Evolutionary conservation across 129 eudicot genomes (phyloP), one percentile per base, ranked within the genome.

Genomic region (Arctium lappa): DNA sequence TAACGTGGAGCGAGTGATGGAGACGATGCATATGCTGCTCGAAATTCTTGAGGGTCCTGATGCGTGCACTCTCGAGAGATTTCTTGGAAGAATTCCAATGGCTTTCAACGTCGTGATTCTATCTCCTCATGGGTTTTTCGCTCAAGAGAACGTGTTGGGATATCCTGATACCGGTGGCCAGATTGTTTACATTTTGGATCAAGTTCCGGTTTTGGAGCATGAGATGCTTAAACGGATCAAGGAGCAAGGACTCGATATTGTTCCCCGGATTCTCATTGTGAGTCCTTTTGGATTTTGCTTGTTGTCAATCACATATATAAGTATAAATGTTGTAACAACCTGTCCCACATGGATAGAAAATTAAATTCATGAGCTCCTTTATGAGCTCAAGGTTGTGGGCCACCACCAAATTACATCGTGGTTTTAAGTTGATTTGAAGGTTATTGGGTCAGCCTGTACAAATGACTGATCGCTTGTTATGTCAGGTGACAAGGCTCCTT

Each of bases 91-190:
- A 80, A 91, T 96, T 56, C 99, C 99, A 0, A 91, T 91, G 97
- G 98, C 90, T 27, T 96, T 96, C 92, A 93, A 96, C 66, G 99
- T 96, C 10, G 98, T 96, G 37, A 96, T 96, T 73, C 99, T 96
- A 66, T 96, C 99, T 1, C 99, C 99, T n/a, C 99, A 96, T 68
- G 99, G 99, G 5, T 96, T 93, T 88, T 96, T 96, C 80, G 99
- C 99, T 82, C 99, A 96, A 75, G 99, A 92, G 66, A 93, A 96
- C 79, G 99, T 96, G 5, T 86, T 96, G 81, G 99, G 99, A 6
- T 96, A 90, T 74, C 99, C 99, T 0, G 99, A 96, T 74, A 96
- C 99, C 13, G 99, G 99, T 84, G 99, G 99, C 79, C 99, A 96
- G 85, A 97, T 92, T 46, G 99, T 95, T 76, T 95, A 95, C 87